Conservation (phyloP, 139 green algal genomes). For the Closterium sp. region DNA sequence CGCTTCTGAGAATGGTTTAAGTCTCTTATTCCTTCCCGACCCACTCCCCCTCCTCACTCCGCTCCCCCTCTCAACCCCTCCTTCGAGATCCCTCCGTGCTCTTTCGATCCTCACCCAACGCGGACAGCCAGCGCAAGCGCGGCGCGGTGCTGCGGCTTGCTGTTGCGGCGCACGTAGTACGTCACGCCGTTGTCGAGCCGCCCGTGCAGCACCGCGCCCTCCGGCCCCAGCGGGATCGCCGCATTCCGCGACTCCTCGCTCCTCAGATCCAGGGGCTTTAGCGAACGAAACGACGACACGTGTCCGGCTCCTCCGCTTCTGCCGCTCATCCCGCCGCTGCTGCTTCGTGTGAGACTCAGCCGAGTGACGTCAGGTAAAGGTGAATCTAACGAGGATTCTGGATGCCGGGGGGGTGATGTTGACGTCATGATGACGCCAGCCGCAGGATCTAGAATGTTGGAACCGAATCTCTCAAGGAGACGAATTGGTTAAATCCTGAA, state of each 20-base stretch:
- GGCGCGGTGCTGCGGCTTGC: constrained; percentile 69
- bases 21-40: no score
- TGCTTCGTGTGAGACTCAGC: not conserved
- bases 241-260: constrained; percentile 10
- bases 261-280: constrained; percentile 42
- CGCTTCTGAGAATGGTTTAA: no score
- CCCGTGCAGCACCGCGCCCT: constrained; percentile 42
- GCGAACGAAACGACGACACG: constrained; percentile 23
- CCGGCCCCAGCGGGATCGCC: constrained; percentile 37
- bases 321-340: not conserved
- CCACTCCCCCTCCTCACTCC: not conserved
- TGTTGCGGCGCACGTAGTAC: constrained; percentile 73
- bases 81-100: not conserved
- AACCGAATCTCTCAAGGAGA: not conserved
- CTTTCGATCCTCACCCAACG: constrained; percentile 36
- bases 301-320: constrained; percentile 1
- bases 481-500: not conserved
- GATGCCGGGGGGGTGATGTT: not conserved
- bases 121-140: constrained; percentile 70
- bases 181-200: constrained; percentile 65
- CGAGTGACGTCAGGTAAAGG: not conserved
- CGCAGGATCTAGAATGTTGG: not conserved
- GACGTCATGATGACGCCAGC: not conserved
- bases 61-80: not conserved
- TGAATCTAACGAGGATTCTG: not conserved